Base-by-base conservation (phyloP, 2,329 filamentous ascomycete species). In the Ceratocystis cubensis region DNA sequence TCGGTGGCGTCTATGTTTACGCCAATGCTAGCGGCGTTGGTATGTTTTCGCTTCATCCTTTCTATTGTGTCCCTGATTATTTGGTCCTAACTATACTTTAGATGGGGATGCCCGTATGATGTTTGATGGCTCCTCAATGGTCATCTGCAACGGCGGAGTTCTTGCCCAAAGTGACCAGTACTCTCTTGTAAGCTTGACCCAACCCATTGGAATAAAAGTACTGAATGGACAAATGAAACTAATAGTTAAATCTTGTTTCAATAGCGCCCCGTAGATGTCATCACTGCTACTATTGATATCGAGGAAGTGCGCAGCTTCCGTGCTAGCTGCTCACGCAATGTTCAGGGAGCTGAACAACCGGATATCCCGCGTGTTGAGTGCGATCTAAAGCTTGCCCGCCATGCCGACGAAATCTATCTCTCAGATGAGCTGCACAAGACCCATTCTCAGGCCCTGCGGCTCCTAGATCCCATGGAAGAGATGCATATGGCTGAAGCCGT, bases 241-340 rank as follows among this genome's bases (percentile, higher is more conserved):
- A 53, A 56, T 67, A 41, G 57, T 63, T 28, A 1, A 17, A 25
- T 53, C 1, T 15, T 10, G 13, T 28, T 13, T 25, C 7, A 2
- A n/a, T 22, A 67, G 66, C 84, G 84, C 17, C 79, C 79, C 28
- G 85, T 88, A 5, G 85, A 88, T 70, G 84, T 88, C 3, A 75
- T 86, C 20, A 82, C 80, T 4, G 86, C 86, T 2, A 88, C 84
- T 0, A 78, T 88, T 5, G 85, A 88, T 70, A 76, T 89, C 1
- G 89, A 93, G 71, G 85, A 89, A 69, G 87, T 93, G 5, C 78
- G 87, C 41, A 77, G 80, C 0, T 85, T 80, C 70, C 78, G 88
- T 0, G 82, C 76, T n/a, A 76, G 78, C 0, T 78, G 81, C 7
- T 82, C 81, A 13, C 78, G 84, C 65, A 81, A 81, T 5, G 72